phyloP scores from a whole-genome alignment of 331 rosid species.

The Malus hybrid region DNA sequence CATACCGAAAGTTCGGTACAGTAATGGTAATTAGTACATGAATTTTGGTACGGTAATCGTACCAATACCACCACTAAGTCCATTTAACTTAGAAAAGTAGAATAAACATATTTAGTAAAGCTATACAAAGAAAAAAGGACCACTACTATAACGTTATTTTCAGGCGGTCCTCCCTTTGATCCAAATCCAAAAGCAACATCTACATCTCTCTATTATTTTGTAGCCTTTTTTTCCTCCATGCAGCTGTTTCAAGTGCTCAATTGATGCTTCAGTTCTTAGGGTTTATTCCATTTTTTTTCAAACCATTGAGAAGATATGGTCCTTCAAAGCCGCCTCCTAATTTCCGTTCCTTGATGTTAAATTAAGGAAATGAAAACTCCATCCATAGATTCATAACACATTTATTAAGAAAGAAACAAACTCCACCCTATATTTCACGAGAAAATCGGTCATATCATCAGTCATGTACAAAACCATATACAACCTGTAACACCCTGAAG shows the following conservation, averaged over 20 bases:
- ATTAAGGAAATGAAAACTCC: not conserved
- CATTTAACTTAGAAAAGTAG: too few relatives aligned
- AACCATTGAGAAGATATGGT: not conserved
- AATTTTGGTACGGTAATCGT: too few relatives aligned
- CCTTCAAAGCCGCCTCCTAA: not conserved
- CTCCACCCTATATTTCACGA: not conserved
- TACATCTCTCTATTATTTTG: not conserved
- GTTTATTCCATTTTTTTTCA: not conserved
- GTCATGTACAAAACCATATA: too few relatives aligned
- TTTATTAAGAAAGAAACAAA: not conserved
- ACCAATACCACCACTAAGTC: too few relatives aligned
- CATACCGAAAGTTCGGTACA: too few relatives aligned
- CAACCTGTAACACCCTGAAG: not conserved
- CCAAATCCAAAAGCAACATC: too few relatives aligned
- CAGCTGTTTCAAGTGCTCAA: not conserved
- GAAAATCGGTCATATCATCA: not conserved
- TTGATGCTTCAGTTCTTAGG: not conserved
- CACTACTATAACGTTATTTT: not conserved
- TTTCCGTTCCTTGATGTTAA: not conserved
- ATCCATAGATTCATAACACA: not conserved
- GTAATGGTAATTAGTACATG: too few relatives aligned
- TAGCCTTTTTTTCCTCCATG: not conserved
- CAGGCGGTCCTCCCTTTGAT: too few relatives aligned
- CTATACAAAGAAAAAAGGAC: not conserved
- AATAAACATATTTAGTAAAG: not conserved